Evolutionary conservation across 1,284 basidiomycete species (phyloP), one percentile per base, ranked within the genome.

Genomic region (Megacollybia platyphylla): DNA sequence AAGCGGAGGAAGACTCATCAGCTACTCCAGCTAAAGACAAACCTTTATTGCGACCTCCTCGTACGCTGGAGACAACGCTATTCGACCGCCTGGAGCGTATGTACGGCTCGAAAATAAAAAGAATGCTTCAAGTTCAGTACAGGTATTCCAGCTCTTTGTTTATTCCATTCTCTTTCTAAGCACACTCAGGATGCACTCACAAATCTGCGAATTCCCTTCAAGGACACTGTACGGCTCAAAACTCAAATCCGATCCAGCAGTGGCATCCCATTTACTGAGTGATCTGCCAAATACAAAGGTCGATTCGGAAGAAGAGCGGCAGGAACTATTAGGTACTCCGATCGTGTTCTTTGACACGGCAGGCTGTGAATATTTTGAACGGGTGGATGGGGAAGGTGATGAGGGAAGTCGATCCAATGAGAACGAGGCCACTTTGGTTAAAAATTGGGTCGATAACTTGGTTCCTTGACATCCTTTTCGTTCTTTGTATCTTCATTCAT

Each of bases 311-410:
- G 83, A 86, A 15, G 81, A 77, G 18, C 71, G 79, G 30, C 73
- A 76, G 48, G 89, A 90, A 40, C 61, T 76, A 1, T 63, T 96
- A 3, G 71, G 69, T 0, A 84, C 75, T 0, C 87, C 89, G 0
- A 76, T 97, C 0, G 78, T 94, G 0, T 96, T 97, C 57, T 90
- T 90, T 53, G 94, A 98, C 57, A 98, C 92, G 0, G 79, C 88
- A 1, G 92, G 91, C 0, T 89, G 85, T 50, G 89, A 92, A 54
- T 94, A 90, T 57, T 93, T 79, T 54, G 92, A 97, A 57, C 67
- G 86, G 9, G 44, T 72, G 1, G 75, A 79, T 42, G 76, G 71
- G 2, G 72, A 76, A 46, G 65, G 66, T 2, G 87, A 89, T 49
- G 87, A 92, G 54, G 89, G 88, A 0, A 92, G 87, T 52, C 76